Conservation (phyloP, 352 stramenopile species). For the Pythium angustatum region DNA sequence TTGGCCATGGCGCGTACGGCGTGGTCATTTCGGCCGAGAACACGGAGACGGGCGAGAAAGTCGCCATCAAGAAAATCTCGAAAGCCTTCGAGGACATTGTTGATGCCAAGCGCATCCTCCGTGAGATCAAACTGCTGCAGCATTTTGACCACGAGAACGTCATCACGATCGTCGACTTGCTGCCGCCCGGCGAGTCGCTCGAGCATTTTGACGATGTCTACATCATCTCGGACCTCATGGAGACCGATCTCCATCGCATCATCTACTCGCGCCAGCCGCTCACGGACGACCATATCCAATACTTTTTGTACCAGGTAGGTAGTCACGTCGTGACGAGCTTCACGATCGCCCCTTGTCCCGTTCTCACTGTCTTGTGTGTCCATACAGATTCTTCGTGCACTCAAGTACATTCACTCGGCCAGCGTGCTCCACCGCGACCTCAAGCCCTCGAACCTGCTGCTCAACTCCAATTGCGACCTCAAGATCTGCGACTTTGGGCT, state of each 20-base stretch:
- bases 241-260: constrained; percentile 97
- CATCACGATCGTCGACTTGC: constrained; percentile 95
- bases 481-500: constrained; percentile 93
- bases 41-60: constrained; percentile 77
- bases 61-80: constrained; percentile 90
- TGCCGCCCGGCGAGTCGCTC: constrained; percentile 91
- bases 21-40: constrained; percentile 92
- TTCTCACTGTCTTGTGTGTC: not conserved
- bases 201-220: constrained; percentile 97
- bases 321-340: not conserved
- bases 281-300: constrained; percentile 93
- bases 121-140: constrained; percentile 95
- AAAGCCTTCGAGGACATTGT: constrained; percentile 97
- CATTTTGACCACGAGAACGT: constrained; percentile 96
- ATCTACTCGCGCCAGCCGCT: constrained; percentile 96
- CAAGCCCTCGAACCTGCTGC: constrained; percentile 97
- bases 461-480: constrained; percentile 93
- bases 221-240: constrained; percentile 98
- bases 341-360: not conserved
- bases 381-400: constrained; percentile 95
- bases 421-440: constrained; percentile 96
- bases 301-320: constrained; percentile 90
- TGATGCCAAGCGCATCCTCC: constrained; percentile 98
- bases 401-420: constrained; percentile 94
- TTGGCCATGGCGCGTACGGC: constrained; percentile 94